These are phyloP conservation scores for Colletotrichum chlorophyti DNA, from an alignment of 2,329 filamentous ascomycete species.

Conservation along the genomic window DNA sequence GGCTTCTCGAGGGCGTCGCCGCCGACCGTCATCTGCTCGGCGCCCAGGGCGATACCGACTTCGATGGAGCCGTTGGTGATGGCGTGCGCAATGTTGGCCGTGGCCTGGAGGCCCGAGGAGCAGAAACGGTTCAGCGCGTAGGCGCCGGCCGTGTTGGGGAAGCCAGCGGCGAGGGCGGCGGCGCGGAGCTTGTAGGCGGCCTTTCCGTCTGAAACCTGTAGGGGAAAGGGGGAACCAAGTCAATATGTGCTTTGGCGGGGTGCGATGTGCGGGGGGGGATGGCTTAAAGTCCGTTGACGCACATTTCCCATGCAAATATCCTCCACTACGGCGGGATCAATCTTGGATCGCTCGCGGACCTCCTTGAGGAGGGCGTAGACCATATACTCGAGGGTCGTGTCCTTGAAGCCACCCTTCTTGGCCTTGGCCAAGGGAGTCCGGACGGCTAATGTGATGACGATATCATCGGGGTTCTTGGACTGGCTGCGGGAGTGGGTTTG, in stretches of 20 bases:
- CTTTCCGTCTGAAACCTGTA: constrained; percentile 80
- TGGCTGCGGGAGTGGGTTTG: constrained; percentile 62
- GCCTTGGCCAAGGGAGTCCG: constrained; percentile 90
- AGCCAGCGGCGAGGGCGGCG: constrained; percentile 87
- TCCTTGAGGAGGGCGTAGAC: constrained; percentile 84
- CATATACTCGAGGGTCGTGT: constrained; percentile 87
- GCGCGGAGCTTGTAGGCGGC: constrained; percentile 92
- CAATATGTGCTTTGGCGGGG: background rate
- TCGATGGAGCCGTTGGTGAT: constrained; percentile 84
- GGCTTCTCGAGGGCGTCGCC: constrained; percentile 74
- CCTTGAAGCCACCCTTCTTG: constrained; percentile 93
- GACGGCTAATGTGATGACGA: constrained; percentile 92
- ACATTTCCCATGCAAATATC: constrained; percentile 95
- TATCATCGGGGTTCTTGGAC: constrained; percentile 91
- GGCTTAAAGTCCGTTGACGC: too few relatives aligned
- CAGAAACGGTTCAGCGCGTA: constrained; percentile 95
- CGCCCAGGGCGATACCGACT: constrained; percentile 85
- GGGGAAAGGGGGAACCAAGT: constrained; percentile 5
- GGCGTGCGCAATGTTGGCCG: constrained; percentile 91
- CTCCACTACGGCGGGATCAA: constrained; percentile 83
- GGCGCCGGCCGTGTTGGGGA: constrained; percentile 86
- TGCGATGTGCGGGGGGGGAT: background rate
- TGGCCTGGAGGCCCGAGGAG: constrained; percentile 93
- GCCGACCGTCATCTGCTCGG: constrained; percentile 83
- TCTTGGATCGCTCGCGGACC: constrained; percentile 72